Base-by-base conservation (phyloP, 352 stramenopile species). In the Pythium dissotocum region DNA sequence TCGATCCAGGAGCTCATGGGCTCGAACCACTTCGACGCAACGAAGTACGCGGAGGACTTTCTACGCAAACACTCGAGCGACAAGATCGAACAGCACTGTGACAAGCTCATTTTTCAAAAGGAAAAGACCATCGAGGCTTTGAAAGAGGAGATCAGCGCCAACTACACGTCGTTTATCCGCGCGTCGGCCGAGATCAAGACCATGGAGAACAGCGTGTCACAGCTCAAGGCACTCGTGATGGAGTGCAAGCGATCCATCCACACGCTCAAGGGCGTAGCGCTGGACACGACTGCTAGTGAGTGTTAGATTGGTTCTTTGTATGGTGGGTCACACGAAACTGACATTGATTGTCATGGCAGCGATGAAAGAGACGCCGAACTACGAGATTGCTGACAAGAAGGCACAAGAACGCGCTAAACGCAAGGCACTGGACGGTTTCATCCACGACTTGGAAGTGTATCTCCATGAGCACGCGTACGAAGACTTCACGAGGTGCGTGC, bases 1-100 rank as follows among this genome's bases (percentile, higher is more conserved):
- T 91, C 84, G 0, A 91, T 94, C 63, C 81, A 86, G n/a, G 87
- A 90, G 21, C 77, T 93, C 60, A 93, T 94, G 87, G 83, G 85
- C 46, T 82, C 74, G 40, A 63, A 73, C 2, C 69, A 82, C 33
- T 95, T 95, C 61, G 83, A 89, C 33, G 73, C 83, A 10, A 81
- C 72, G 28, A 87, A 85, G 56, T 95, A 95, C 73, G 83, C 87
- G 0, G 83, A 93, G 55, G 80, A 90, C 57, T 93, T 95, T 63
- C 61, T 95, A 4, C 79, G 84, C 8, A 90, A 91, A 30, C 82
- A 95, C 61, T 61, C 85, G 10, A 87, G 76, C 21, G 78, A 91
- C 62, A 91, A 89, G 61, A 93, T 93, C 51, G 82, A 93, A 14
- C 72, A 76, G 12, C 83, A 93, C 60, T 93, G 87, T 72, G 79